Evolutionary conservation across 2,329 filamentous ascomycete species (phyloP).

Genomic region (Camptophora hylomeconis): DNA sequence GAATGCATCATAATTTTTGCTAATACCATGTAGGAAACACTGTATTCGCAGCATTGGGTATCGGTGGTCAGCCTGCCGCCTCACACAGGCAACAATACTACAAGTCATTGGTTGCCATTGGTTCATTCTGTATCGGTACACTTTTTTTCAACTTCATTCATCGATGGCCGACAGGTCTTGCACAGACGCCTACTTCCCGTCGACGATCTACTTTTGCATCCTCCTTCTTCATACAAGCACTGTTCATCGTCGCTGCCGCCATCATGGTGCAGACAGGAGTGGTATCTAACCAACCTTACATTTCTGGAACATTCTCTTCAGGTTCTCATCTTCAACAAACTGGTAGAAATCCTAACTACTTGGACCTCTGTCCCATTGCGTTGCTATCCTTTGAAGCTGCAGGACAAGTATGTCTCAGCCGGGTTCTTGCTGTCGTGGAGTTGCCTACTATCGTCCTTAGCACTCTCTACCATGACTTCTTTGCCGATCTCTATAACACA

Average conservation of each 20-base stretch:
- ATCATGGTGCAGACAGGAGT: conserved; percentile 23
- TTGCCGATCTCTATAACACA: conserved; percentile 26
- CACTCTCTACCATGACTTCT: conserved; percentile 33
- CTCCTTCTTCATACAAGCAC: conserved; percentile 27
- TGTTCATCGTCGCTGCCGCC: conserved; percentile 23
- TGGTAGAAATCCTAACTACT: conserved; percentile 10
- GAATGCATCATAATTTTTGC: not conserved
- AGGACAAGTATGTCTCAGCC: conserved; percentile 30
- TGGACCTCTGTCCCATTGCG: conserved; percentile 25
- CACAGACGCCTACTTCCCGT: conserved; percentile 19
- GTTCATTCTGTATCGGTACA: conserved; percentile 25
- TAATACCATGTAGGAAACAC: conserved; percentile 24
- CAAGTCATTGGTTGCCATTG: conserved; percentile 29
- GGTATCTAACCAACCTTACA: conserved; percentile 19
- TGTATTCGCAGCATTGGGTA: conserved; percentile 30
- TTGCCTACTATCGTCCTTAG: conserved; percentile 35
- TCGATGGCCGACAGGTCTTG: conserved; percentile 21
- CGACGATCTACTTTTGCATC: conserved; percentile 26
- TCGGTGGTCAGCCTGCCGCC: conserved; percentile 25
- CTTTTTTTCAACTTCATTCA: conserved; percentile 27
- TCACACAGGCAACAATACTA: conserved; percentile 28
- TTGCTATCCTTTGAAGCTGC: conserved; percentile 29
- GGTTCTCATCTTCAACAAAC: conserved; percentile 7
- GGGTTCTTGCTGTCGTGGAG: conserved; percentile 29
- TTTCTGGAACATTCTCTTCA: conserved; percentile 15